phyloP scores from a whole-genome alignment of 305 asterid species.

The Solanum aculeatissimum region DNA sequence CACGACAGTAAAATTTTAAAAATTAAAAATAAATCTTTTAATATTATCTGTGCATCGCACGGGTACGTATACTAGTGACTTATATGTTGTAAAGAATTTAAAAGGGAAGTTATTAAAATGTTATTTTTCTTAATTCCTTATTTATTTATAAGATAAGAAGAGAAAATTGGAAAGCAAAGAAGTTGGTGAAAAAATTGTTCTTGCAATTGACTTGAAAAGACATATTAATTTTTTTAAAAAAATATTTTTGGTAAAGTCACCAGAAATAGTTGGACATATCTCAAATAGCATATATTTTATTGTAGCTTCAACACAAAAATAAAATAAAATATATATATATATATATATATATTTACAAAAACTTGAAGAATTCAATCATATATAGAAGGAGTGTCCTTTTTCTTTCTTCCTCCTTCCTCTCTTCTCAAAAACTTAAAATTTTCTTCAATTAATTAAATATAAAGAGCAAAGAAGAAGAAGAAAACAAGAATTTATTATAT shows the following conservation, averaged over 20 bases:
- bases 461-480: not conserved
- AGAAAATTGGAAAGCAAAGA: not conserved
- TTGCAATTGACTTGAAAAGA: not conserved
- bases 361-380: not conserved
- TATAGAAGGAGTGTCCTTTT: not conserved
- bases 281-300: not conserved
- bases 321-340: too few species aligned
- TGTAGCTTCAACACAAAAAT: not conserved
- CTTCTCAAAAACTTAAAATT: not conserved
- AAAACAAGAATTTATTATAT: not conserved
- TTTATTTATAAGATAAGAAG: not conserved
- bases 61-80: too few species aligned
- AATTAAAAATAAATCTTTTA: too few species aligned
- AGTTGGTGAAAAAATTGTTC: not conserved
- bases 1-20: too few species aligned
- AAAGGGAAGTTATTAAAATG: not conserved
- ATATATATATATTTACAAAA: not conserved
- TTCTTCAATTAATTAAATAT: not conserved
- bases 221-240: not conserved
- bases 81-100: not conserved
- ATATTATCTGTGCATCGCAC: too few species aligned
- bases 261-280: not conserved
- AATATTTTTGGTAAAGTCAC: not conserved
- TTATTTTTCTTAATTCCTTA: not conserved
- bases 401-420: not conserved